Conservation (phyloP, 148 eudicot species). For the Pouteria glomerata region DNA sequence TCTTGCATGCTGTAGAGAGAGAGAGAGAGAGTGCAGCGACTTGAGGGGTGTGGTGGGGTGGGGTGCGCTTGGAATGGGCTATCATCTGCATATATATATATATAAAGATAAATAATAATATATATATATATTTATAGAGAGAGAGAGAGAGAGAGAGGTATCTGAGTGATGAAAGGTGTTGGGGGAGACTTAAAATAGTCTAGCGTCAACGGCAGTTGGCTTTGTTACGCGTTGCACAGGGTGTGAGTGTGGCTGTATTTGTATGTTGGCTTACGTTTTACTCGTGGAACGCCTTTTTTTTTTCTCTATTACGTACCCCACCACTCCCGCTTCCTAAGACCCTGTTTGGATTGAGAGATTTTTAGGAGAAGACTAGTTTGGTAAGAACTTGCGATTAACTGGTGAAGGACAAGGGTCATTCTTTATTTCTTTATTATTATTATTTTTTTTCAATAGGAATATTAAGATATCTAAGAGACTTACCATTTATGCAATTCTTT, state of each 20-base stretch:
- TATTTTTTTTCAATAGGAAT: no score
- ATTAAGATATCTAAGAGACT: no score
- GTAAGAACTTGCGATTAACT: no score
- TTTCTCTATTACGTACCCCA: not conserved
- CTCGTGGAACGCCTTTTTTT: no score
- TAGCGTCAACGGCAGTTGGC: slow-evolving; percentile 30
- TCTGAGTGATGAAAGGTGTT: not conserved
- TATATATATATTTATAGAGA: not conserved
- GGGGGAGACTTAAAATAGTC: slow-evolving; percentile 14
- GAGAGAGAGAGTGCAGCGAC: slow-evolving; percentile 8
- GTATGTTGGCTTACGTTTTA: not conserved
- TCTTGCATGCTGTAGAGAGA: slow-evolving; percentile 30
- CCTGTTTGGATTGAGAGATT: no score
- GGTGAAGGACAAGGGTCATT: no score
- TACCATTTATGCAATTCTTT: no score
- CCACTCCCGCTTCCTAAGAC: not conserved
- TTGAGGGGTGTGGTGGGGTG: not conserved
- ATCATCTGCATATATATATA: not conserved
- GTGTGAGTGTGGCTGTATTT: slow-evolving; percentile 15
- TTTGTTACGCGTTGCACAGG: slow-evolving; percentile 28
- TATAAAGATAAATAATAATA: not conserved
- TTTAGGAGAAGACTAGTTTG: no score
- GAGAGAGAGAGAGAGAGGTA: not conserved
- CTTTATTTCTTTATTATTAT: no score
- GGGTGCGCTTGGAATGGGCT: not conserved